Conservation (phyloP, 805 yeast species). For the Ogataea pignaliae region DNA sequence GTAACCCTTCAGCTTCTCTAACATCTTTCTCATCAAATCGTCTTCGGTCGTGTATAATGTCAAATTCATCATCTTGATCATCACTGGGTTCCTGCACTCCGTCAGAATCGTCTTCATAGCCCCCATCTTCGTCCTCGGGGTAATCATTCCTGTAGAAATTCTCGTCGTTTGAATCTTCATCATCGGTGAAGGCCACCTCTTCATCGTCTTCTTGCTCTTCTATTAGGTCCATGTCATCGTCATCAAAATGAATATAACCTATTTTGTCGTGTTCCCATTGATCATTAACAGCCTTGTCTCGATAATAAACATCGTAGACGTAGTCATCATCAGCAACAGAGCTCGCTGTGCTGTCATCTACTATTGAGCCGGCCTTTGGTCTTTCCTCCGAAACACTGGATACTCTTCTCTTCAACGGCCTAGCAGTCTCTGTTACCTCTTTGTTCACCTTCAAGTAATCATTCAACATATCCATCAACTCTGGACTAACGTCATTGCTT, state of each 20-base stretch:
- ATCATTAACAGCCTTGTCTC: conserved; percentile 48
- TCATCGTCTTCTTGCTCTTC: conserved; percentile 37
- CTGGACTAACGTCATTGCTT: conserved; percentile 43
- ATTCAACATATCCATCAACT: conserved; percentile 70
- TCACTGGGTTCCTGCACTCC: conserved; percentile 31
- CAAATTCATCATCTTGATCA: conserved; percentile 35
- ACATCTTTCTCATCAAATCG: conserved; percentile 27
- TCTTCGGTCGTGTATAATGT: conserved; percentile 29
- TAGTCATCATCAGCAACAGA: conserved; percentile 45
- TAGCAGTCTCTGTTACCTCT: conserved; percentile 12
- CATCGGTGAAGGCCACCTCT: conserved; percentile 42
- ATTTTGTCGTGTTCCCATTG: conserved; percentile 35
- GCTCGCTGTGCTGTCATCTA: conserved; percentile 1
- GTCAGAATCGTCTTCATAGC: conserved; percentile 28
- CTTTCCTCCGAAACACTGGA: conserved; percentile 20
- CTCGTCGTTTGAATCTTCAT: conserved; percentile 88
- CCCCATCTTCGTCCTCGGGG: conserved; percentile 89
- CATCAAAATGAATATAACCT: conserved; percentile 53
- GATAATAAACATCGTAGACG: conserved; percentile 85
- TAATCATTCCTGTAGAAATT: conserved; percentile 89
- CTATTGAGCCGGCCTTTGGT: conserved; percentile 14
- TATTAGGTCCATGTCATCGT: conserved; percentile 38
- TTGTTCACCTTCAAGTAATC: conserved; percentile 46
- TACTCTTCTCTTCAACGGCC: conserved; percentile 28
- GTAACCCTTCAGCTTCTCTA: conserved; percentile 26